Base-by-base conservation (phyloP, 176 grass and related monocot genomes). In the Aegilops speltoides region DNA sequence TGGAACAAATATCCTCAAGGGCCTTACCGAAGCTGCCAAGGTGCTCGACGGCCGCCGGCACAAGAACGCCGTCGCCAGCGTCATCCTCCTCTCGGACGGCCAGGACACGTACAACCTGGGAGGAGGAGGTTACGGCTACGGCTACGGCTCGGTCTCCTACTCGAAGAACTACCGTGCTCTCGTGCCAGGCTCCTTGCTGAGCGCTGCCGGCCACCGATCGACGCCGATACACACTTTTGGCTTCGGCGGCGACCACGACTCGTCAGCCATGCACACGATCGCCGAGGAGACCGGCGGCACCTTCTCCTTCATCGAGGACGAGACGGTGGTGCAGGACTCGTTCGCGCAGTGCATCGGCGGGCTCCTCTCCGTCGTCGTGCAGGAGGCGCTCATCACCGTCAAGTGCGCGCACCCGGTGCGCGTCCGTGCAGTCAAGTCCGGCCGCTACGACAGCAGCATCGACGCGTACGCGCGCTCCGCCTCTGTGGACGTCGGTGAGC, bases 61-160 rank as follows among this genome's bases (percentile, higher is more conserved):
- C 46, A 67, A 84, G 80, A 98, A 95, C 85, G 56, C 93, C 8
- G 77, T 95, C 11, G 84, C 91, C 40, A 94, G 96, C 78, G 84
- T 95, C 50, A 90, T 95, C n/a, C 89, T 98, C 15, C 93, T 98
- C 33, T 95, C 96, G 1, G 96, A 98, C 70, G 96, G 96, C 7
- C 93, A 92, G 59, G 93, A 98, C 81, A 95, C 88, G 20, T 87
- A 52, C 45, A 76, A 52, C 45, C 43, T 76, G 14, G 23, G 14
- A 48, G 54, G 54, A 57, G 17, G 52, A 5, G 50, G 50, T 20
- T 17, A 40, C 12, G 6, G 37, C n/a, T 43, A 74, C 40, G 1
- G 20, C 0, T 73, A 25, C 71, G 15, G 1, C 41, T 26, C 71
- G 1, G 71, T 4, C n/a, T 16, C n/a, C 22, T 1, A 31, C 17